Evolutionary conservation across 306 rosid species (phyloP).

Genomic region (Datisca glomerata): DNA sequence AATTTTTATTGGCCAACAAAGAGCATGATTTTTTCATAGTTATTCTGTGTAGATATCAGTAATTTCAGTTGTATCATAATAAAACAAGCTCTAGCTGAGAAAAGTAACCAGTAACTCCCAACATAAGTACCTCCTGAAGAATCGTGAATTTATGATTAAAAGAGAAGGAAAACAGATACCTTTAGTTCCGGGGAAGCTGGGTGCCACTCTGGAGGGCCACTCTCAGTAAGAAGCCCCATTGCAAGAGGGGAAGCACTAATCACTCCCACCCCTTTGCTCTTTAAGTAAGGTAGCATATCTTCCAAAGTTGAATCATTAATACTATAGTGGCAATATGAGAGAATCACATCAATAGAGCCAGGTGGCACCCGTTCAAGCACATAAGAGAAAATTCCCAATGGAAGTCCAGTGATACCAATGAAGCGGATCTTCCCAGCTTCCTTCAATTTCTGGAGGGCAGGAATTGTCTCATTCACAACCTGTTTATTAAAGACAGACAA

Average conservation of each 20-base stretch:
- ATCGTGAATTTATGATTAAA: no score
- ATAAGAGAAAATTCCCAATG: conserved; percentile 52
- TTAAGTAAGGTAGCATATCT: conserved; percentile 69
- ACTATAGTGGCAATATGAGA: conserved; percentile 74
- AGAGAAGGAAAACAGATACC: no score
- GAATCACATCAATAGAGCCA: conserved; percentile 65
- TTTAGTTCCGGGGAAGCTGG: conserved; percentile 79
- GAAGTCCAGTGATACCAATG: conserved; percentile 91
- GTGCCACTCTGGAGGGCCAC: conserved; percentile 94
- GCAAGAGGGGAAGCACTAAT: conserved; percentile 85
- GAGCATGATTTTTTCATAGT: no score
- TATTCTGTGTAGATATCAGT: no score
- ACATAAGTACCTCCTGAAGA: no score
- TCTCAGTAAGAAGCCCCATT: conserved; percentile 89
- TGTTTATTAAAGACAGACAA: conserved; percentile 9
- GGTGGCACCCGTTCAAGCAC: conserved; percentile 81
- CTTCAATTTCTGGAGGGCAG: conserved; percentile 68
- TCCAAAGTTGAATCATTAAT: conserved; percentile 69
- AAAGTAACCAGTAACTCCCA: no score
- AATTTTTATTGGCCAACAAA: no score
- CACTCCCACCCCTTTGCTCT: conserved; percentile 77
- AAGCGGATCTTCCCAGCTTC: conserved; percentile 73
- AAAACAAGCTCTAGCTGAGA: no score
- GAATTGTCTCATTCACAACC: conserved; percentile 82
- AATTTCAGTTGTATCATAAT: no score